Percentiles rank a stretch among this genome's conserved stretches.
These are phyloP conservation scores for Penicillium roqueforti DNA, from an alignment of 495 filamentous ascomycete genomes.

Conservation along the genomic window DNA sequence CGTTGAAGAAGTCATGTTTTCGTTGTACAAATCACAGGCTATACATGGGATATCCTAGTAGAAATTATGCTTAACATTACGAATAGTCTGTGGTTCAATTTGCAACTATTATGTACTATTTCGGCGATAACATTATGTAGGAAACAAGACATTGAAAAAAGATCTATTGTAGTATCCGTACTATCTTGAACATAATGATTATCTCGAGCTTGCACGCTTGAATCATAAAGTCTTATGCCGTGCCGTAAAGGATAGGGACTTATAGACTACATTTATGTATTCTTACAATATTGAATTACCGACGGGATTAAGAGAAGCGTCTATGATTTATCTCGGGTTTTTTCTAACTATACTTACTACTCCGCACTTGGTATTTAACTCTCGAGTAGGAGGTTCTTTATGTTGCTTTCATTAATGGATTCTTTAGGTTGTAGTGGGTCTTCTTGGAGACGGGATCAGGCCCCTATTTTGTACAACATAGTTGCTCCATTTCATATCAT, in stretches of 20 bases:
- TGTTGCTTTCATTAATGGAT: not conserved
- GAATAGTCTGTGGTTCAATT: not conserved
- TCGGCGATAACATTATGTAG: not conserved
- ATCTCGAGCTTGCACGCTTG: no score
- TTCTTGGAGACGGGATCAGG: not conserved
- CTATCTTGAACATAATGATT: no score
- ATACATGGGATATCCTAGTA: not conserved
- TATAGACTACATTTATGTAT: no score
- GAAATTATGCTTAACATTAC: not conserved
- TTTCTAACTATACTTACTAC: not conserved
- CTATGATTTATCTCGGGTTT: not conserved
- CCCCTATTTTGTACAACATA: conserved; percentile 2
- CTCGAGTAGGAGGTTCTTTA: not conserved
- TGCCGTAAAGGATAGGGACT: no score
- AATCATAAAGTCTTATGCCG: no score
- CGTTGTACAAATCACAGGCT: not conserved
- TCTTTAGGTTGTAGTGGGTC: not conserved
- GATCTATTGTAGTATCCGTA: no score
- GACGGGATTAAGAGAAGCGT: not conserved
- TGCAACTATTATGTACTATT: not conserved
- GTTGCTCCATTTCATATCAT: not conserved
- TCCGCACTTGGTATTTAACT: not conserved
- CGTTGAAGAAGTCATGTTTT: no score
- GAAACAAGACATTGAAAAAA: not conserved
- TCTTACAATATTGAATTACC: not conserved